phyloP scores from a whole-genome alignment of 805 yeast species.

The Saturnispora serradocipensis region DNA sequence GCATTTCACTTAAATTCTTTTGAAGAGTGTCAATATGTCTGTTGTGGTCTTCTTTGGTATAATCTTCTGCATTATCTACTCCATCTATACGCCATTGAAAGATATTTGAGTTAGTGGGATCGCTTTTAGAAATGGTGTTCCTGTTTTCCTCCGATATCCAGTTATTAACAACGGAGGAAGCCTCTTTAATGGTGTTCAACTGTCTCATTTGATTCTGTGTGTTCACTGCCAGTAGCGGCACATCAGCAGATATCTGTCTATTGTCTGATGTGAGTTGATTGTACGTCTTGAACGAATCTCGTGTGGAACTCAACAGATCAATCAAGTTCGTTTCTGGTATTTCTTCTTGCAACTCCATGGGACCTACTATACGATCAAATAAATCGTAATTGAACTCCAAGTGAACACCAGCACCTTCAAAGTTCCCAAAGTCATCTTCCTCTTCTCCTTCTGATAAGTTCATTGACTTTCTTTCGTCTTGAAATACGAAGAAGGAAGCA shows the following conservation, averaged over 20 bases:
- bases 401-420: conserved; percentile 11
- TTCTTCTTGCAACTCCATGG: background rate
- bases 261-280: conserved; percentile 9
- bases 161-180: conserved; percentile 11
- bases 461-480: background rate
- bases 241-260: conserved; percentile 7
- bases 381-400: conserved; percentile 7
- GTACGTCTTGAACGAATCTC: conserved; percentile 11
- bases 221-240: conserved; percentile 13
- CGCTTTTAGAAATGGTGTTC: conserved; percentile 11
- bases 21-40: background rate
- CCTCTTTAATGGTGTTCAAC: conserved; percentile 11
- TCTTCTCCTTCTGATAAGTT: conserved; percentile 1
- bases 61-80: background rate
- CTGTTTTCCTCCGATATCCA: conserved; percentile 24
- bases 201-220: conserved; percentile 15
- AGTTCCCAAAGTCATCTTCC: conserved; percentile 22
- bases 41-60: conserved; percentile 1
- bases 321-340: background rate
- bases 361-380: conserved; percentile 5
- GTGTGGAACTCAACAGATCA: conserved; percentile 1
- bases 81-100: background rate
- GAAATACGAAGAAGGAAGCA: background rate
- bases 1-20: background rate
- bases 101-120: background rate